These are phyloP conservation scores for Euphrasia arctica DNA, from an alignment of 305 asterid species.

Conservation along the genomic window DNA sequence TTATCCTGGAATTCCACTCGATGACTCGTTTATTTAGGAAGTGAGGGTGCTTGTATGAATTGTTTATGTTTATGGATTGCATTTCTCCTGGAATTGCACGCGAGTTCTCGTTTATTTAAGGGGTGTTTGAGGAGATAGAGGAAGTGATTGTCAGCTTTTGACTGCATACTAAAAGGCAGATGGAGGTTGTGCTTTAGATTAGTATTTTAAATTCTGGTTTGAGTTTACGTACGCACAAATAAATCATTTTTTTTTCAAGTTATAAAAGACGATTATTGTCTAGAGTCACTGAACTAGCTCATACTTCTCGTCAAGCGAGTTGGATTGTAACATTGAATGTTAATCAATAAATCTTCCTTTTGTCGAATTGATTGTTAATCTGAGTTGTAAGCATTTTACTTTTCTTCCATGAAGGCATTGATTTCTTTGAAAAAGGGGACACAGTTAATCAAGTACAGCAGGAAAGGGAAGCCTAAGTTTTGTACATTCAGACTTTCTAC, in stretches of 20 bases:
- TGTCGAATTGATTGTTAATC: conserved; percentile 13
- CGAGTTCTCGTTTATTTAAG: not conserved
- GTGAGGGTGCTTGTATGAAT: not conserved
- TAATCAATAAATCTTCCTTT: not conserved
- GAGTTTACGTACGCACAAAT: not conserved
- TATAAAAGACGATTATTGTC: not conserved
- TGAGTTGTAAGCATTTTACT: conserved; percentile 14
- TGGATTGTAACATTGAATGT: not conserved
- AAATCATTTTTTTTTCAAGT: not conserved
- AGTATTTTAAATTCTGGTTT: not conserved
- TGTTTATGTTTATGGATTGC: not conserved
- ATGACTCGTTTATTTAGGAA: no score
- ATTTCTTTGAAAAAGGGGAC: conserved; percentile 90
- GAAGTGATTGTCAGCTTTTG: not conserved
- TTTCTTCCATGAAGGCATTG: conserved; percentile 54
- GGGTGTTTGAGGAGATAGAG: not conserved
- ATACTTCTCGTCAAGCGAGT: not conserved
- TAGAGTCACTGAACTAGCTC: not conserved
- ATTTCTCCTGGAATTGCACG: conserved; percentile 9
- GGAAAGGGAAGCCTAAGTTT: conserved; percentile 95
- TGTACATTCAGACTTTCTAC: conserved; percentile 88
- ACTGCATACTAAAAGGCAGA: not conserved
- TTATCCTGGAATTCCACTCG: not conserved
- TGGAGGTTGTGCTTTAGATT: not conserved
- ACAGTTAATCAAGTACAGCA: conserved; percentile 86